Evolutionary conservation across 2,329 filamentous ascomycete species (phyloP).

Genomic region (Fusarium pseudograminearum): DNA sequence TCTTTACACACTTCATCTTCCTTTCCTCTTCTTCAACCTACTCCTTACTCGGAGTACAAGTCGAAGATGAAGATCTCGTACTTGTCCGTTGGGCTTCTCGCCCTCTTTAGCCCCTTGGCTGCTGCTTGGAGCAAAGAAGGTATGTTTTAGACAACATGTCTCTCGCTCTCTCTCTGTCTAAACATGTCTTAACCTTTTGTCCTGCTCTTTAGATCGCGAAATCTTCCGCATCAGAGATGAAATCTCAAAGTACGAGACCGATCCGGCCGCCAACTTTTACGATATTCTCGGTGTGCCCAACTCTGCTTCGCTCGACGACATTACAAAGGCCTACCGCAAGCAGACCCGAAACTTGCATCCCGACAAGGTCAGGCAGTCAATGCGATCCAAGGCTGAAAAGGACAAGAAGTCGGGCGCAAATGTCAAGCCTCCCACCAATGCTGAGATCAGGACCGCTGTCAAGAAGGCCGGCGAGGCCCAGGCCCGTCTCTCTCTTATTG

Average conservation of each 20-base stretch:
- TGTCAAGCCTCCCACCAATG: constrained; percentile 76
- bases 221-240: constrained; percentile 97
- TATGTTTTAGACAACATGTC: constrained; percentile 53
- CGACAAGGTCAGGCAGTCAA: constrained; percentile 92
- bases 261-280: constrained; percentile 88
- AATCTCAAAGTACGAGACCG: constrained; percentile 80
- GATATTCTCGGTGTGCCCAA: constrained; percentile 84
- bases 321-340: constrained; percentile 94
- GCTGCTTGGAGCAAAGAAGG: constrained; percentile 90
- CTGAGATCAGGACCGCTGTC: constrained; percentile 80
- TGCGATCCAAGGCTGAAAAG: constrained; percentile 76
- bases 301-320: constrained; percentile 83
- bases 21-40: constrained; percentile 13
- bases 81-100: constrained; percentile 76
- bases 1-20: constrained; percentile 1
- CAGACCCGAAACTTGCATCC: constrained; percentile 87
- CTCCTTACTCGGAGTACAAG: constrained; percentile 9
- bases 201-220: constrained; percentile 78
- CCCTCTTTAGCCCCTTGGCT: constrained; percentile 73
- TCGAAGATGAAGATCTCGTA: constrained; percentile 77
- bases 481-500: constrained; percentile 84
- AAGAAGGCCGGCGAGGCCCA: constrained; percentile 87
- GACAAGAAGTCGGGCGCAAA: constrained; percentile 69
- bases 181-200: constrained; percentile 19
- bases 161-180: neutral